Base-by-base conservation (phyloP, 1,284 basidiomycete species). In the Ceratobasidium sp. region DNA sequence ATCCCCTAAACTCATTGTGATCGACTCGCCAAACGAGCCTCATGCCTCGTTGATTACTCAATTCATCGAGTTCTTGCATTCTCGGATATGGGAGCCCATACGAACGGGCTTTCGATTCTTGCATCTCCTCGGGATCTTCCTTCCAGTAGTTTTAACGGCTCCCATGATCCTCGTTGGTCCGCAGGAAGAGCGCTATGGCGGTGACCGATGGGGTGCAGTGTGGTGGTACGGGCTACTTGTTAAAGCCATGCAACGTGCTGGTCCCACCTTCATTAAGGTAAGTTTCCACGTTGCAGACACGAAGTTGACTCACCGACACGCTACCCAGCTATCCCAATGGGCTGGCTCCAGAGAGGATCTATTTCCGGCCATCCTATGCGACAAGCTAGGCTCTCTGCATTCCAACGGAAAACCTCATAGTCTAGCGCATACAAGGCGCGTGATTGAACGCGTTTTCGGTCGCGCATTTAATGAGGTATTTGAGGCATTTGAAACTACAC, bases 231-330 rank as follows among this genome's bases (percentile, higher is more conserved):
- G 86, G 21, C 87, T 96, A 74, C 84, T 99, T 8, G 95, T 97
- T 14, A 83, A 84, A 70, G 92, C 92, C 79, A 98, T 99, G 96
- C 91, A 97, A 80, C 84, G 89, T 10, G 97, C 97, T 5, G 97
- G 97, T 0, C 97, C 97, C 2, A 97, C 96, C 0, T 99, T 99
- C 80, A 95, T 95, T 82, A 99, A 99, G 87, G 94, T 93, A 76
- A 75, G 1, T 58, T 4, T 32, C 30, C 26, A 28, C 26, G 1
- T 39, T 60, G 4, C 6, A 10, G 26, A 28, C 16, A 18, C 23
- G 16, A 21, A 3, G 41, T 45, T 12, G 16, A 14, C 30, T 16
- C 34, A 48, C 28, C 10, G 4, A 23, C 6, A 2, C 21, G 30
- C 74, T 74, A 57, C 62, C 28, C 41, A 61, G 52, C 26, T 65